Base-by-base conservation (phyloP, 2,329 filamentous ascomycete species). In the Ambrosiella cleistominuta region DNA sequence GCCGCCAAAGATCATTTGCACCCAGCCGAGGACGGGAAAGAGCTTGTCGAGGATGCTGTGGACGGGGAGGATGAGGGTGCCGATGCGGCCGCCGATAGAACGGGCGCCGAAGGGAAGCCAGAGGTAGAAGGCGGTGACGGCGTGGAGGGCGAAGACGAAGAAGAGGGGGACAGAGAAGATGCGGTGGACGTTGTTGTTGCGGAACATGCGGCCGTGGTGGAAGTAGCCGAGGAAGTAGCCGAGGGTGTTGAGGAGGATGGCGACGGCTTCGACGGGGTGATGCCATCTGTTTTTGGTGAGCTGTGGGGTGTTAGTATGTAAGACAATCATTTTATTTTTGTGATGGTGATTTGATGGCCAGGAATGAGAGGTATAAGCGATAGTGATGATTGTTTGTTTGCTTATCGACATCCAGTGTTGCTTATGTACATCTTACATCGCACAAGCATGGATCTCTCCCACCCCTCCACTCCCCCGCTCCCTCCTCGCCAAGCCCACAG, bases 1-100 rank as follows among this genome's bases (percentile, higher is more conserved):
- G 44, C 89, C 93, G 55, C 93, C 93, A 69, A 98, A 95, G 6
- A 98, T 68, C 82, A 98, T 94, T 73, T 98, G 93, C 5, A 83
- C 77, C 93, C 93, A 98, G 35, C 85, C 80, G 1, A 89, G 76
- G 2, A 97, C 71, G 1, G 93, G 93, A 75, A 98, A 86, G 1
- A 81, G 72, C 71, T 95, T 96, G 63, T 93, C 93, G 44, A 95
- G 71, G 59, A 96, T 70, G 19, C 86, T 85, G 68, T 98, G 93
- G 35, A 76, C 77, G 12, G 82, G 72, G 6, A 91, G 84, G 51
- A 91, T 75, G 56, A 82, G 73, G 60, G 77, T 81, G 57, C 93
- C 79, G 60, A 96, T 84, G 66, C 80, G 82, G 35, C 82, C 89
- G 66, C 94, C 79, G 65, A 95, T 79, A 1, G 89, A 90, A 66